A percentile compares a stretch with the other conserved stretches of the same genome.
Conservation (phyloP, 768 basidiomycete genomes). For the Steccherinum ochraceum region DNA sequence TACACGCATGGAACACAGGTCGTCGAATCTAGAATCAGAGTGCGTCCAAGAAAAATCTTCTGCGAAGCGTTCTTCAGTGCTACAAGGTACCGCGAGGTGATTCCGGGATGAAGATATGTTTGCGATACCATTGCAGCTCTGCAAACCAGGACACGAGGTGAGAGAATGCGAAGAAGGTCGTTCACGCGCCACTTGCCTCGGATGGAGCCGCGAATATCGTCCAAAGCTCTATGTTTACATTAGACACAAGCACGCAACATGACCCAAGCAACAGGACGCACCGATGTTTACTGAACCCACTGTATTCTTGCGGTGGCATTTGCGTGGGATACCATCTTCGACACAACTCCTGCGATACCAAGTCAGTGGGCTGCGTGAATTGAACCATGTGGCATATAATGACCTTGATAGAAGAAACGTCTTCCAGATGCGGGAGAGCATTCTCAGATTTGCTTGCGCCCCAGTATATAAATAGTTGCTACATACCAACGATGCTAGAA, state of each 20-base stretch:
- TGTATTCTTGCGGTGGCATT: slow-evolving; percentile 15
- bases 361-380: neutral
- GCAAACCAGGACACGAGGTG: slow-evolving; percentile 2
- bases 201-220: slow-evolving; percentile 77
- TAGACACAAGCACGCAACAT: neutral
- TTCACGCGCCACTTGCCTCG: slow-evolving; percentile 36
- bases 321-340: slow-evolving; percentile 62
- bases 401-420: slow-evolving; percentile 82
- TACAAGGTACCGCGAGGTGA: no score
- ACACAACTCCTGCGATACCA: slow-evolving; percentile 50
- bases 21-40: neutral
- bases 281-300: slow-evolving; percentile 49
- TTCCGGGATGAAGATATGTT: slow-evolving; percentile 58
- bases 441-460: neutral
- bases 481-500: slow-evolving; percentile 65
- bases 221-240: slow-evolving; percentile 55
- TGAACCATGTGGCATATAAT: neutral
- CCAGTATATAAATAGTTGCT: neutral
- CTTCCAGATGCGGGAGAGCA: slow-evolving; percentile 27
- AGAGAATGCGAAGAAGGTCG: slow-evolving; percentile 1
- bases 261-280: slow-evolving; percentile 19
- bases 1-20: no score
- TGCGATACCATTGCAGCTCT: slow-evolving; percentile 80
- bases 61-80: no score
- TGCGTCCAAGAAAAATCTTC: neutral